Percentiles rank a stretch among this genome's conserved stretches.
Conservation (phyloP, 345 rosid genomes). For the Sonneratia caseolaris region DNA sequence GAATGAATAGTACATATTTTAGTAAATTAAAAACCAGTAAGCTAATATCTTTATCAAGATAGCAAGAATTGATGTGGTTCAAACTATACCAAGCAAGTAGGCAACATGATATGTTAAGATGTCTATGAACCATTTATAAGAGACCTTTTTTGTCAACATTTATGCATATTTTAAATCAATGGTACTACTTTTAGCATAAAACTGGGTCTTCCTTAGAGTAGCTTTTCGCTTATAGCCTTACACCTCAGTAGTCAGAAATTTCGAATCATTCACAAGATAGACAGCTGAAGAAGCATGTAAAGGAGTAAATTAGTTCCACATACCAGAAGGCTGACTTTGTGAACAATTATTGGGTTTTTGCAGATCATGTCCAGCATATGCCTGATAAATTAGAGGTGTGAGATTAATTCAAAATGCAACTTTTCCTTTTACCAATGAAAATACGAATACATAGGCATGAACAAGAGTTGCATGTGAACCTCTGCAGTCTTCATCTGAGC, state of each 20-base stretch:
- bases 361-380: slow-evolving; percentile 10
- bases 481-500: slow-evolving; percentile 61
- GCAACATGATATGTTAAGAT: background rate
- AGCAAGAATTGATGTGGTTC: background rate
- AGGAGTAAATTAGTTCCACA: background rate
- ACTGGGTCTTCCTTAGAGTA: background rate
- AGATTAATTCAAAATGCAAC: slow-evolving; percentile 3
- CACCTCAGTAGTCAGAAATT: background rate
- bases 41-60: background rate
- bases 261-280: background rate
- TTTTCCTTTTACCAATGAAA: background rate
- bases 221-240: background rate
- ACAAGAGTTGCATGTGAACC: slow-evolving; percentile 33
- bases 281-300: background rate
- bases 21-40: background rate
- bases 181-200: background rate
- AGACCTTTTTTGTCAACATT: background rate
- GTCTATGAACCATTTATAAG: background rate
- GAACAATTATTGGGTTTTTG: slow-evolving; percentile 2
- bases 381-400: slow-evolving; percentile 1
- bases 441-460: background rate
- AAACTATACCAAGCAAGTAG: background rate
- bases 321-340: slow-evolving; percentile 15
- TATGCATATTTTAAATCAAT: background rate
- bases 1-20: background rate